Percentiles rank a stretch among this genome's conserved stretches.
Evolutionary conservation across 805 yeast species (phyloP).

Genomic region (Starmera caribaea): DNA sequence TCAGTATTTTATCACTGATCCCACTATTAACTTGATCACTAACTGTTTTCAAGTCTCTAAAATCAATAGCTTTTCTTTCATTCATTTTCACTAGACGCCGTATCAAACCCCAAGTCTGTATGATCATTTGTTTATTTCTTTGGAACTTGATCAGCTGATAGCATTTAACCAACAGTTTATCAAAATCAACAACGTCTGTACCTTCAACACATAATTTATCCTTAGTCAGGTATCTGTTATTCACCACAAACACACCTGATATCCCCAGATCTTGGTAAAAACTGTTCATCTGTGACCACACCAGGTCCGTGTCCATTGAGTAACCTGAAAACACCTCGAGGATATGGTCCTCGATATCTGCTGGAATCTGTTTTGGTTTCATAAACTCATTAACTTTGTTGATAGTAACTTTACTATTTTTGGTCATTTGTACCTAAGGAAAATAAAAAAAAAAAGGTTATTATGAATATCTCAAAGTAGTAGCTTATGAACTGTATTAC

Average conservation of each 20-base stretch:
- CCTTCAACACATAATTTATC: slow-evolving; percentile 27
- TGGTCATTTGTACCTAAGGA: too few relatives aligned
- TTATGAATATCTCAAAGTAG: too few relatives aligned
- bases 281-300: slow-evolving; percentile 16
- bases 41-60: slow-evolving; percentile 27
- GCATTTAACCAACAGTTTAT: slow-evolving; percentile 29
- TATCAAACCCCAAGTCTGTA: slow-evolving; percentile 32
- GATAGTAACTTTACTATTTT: slow-evolving; percentile 9
- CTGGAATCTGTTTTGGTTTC: slow-evolving; percentile 26
- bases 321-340: slow-evolving; percentile 32
- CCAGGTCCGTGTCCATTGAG: slow-evolving; percentile 33
- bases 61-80: slow-evolving; percentile 18
- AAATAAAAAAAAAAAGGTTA: too few relatives aligned
- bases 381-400: slow-evolving; percentile 19
- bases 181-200: slow-evolving; percentile 38
- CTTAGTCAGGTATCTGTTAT: slow-evolving; percentile 13
- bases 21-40: slow-evolving; percentile 22
- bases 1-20: slow-evolving; percentile 23
- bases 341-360: slow-evolving; percentile 33
- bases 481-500: too few relatives aligned
- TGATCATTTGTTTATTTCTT: slow-evolving; percentile 26
- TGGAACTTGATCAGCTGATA: slow-evolving; percentile 31
- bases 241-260: slow-evolving; percentile 20
- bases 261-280: slow-evolving; percentile 23
- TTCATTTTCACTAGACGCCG: slow-evolving; percentile 17